These are phyloP conservation scores for Panaeolus cyanescens DNA, from an alignment of 768 basidiomycete species.

Conservation along the genomic window DNA sequence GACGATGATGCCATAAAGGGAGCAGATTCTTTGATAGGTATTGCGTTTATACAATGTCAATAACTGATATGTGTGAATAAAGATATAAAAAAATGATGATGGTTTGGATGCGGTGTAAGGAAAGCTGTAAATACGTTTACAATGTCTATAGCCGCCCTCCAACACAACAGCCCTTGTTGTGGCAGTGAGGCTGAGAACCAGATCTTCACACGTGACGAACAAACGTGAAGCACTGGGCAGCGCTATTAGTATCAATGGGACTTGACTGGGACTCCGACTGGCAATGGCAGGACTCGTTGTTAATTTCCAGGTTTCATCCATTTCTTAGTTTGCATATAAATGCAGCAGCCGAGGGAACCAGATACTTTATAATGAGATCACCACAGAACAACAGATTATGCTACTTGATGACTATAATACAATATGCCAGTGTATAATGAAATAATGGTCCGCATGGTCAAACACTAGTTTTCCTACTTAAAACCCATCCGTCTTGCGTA, in stretches of 20 bases:
- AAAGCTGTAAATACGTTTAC: constrained; percentile 11
- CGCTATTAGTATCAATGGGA: too few species aligned
- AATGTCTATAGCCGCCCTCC: neutral
- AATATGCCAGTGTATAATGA: constrained; percentile 1
- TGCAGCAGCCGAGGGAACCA: too few species aligned
- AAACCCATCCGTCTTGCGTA: constrained; percentile 94
- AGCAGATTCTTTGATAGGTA: constrained; percentile 24
- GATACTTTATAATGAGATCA: too few species aligned
- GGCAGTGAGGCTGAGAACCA: constrained; percentile 7
- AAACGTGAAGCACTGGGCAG: too few species aligned
- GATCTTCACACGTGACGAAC: constrained; percentile 12
- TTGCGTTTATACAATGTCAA: neutral
- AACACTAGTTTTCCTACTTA: constrained; percentile 29
- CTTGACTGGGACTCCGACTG: too few species aligned
- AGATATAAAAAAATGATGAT: constrained; percentile 11
- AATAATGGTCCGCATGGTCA: neutral
- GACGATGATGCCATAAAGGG: constrained; percentile 72
- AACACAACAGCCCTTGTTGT: constrained; percentile 4
- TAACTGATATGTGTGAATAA: neutral
- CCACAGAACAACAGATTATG: neutral
- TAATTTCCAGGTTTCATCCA: too few species aligned
- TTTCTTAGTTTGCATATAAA: too few species aligned
- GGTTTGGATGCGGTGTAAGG: constrained; percentile 11
- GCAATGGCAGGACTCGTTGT: too few species aligned
- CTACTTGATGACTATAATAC: neutral